phyloP scores from a whole-genome alignment of 2,329 filamentous ascomycete species.

The Mollisiaceae sp. region DNA sequence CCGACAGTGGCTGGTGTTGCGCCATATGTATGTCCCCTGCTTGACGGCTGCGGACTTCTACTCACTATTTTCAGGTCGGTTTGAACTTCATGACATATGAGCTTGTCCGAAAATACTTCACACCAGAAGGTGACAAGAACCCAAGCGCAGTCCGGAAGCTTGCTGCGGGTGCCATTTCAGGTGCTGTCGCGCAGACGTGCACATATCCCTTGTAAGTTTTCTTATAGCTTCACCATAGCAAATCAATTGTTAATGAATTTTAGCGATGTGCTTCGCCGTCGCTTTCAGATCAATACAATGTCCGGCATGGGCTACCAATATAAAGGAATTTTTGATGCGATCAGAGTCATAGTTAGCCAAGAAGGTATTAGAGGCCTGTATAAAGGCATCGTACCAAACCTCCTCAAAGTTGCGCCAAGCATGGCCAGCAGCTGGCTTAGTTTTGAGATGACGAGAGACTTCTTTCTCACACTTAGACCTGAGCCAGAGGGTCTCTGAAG shows the following conservation, averaged over 20 bases:
- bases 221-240: too few species aligned
- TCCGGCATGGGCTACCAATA: constrained; percentile 97
- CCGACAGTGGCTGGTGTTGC: constrained; percentile 95
- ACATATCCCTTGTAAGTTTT: constrained; percentile 91
- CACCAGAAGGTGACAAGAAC: constrained; percentile 84
- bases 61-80: constrained; percentile 66
- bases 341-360: constrained; percentile 79
- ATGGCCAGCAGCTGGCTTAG: constrained; percentile 99
- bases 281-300: constrained; percentile 99
- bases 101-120: constrained; percentile 81
- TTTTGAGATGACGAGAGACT: constrained; percentile 91
- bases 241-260: constrained; percentile 35
- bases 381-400: constrained; percentile 93
- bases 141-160: constrained; percentile 82
- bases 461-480: constrained; percentile 69
- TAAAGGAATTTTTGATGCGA: constrained; percentile 81
- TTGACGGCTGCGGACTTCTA: neutral
- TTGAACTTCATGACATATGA: constrained; percentile 99
- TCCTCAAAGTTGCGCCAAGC: constrained; percentile 95
- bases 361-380: constrained; percentile 88
- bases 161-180: constrained; percentile 89
- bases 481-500: constrained; percentile 36
- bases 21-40: constrained; percentile 72
- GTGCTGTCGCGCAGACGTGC: constrained; percentile 94
- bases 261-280: constrained; percentile 87